These are phyloP conservation scores for Chlamydomonas sp. DNA, from an alignment of 139 green algal species.

Conservation along the genomic window DNA sequence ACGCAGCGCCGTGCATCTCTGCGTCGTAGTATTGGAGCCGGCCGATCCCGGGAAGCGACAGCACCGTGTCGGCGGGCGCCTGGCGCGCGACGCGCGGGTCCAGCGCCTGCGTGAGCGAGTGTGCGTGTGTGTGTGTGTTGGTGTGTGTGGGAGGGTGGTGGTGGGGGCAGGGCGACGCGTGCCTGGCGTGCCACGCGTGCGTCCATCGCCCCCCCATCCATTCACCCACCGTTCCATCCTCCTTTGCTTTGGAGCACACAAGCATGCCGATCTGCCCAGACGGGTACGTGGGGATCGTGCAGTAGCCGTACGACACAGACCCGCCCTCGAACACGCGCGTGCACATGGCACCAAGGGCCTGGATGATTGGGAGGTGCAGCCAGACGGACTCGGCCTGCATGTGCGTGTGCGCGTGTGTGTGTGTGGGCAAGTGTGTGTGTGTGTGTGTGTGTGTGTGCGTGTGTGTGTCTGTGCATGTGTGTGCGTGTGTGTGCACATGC, in stretches of 20 bases:
- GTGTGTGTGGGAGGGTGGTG: not conserved
- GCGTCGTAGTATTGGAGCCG: slow-evolving; percentile 95
- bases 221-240: not conserved
- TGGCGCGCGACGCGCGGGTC: too few relatives aligned
- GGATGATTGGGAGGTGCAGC: too few relatives aligned
- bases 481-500: slow-evolving; percentile 95
- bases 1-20: slow-evolving; percentile 79
- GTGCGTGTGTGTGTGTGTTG: not conserved
- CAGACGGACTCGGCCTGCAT: too few relatives aligned
- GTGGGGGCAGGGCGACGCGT: not conserved
- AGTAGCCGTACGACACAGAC: slow-evolving; percentile 86
- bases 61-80: too few relatives aligned
- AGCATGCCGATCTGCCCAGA: slow-evolving; percentile 96
- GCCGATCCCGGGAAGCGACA: too few relatives aligned
- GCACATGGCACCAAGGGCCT: too few relatives aligned
- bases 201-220: slow-evolving; percentile 46
- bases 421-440: too few relatives aligned
- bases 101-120: not conserved
- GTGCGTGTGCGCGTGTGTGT: too few relatives aligned
- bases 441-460: too few relatives aligned
- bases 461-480: slow-evolving; percentile 85
- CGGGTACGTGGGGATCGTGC: slow-evolving; percentile 96
- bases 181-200: slow-evolving; percentile 38
- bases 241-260: slow-evolving; percentile 77
- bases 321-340: slow-evolving; percentile 80